Conservation (phyloP, 352 stramenopile species). For the Salisapilia sapeloensis region DNA sequence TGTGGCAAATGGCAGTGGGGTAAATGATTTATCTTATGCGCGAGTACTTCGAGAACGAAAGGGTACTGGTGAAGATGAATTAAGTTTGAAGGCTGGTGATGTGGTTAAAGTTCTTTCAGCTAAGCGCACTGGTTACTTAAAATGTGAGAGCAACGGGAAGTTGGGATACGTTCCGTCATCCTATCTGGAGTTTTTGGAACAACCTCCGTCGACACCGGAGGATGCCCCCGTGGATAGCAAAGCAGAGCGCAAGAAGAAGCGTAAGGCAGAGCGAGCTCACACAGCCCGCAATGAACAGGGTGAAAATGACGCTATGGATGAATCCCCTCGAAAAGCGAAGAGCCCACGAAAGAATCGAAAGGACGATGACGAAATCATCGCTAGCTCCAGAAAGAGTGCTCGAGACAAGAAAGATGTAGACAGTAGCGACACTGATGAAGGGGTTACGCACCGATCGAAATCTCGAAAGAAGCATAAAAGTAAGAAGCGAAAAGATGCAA, state of each 20-base stretch:
- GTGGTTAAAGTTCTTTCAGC: conserved; percentile 54
- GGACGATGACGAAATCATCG: conserved; percentile 4
- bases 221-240: conserved; percentile 1
- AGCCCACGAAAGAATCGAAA: conserved; percentile 2
- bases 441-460: too few relatives aligned
- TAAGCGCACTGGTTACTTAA: conserved; percentile 71
- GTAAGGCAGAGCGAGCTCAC: background rate
- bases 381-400: too few relatives aligned
- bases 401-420: conserved; percentile 38
- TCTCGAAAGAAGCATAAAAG: conserved; percentile 15
- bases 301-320: background rate
- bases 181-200: conserved; percentile 62
- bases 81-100: conserved; percentile 39
- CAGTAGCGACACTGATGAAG: conserved; percentile 14
- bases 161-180: conserved; percentile 67
- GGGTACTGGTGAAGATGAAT: conserved; percentile 51
- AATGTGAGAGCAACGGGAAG: conserved; percentile 55
- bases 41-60: conserved; percentile 60
- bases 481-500: conserved; percentile 10
- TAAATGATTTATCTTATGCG: too few relatives aligned
- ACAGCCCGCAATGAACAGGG: conserved; percentile 1
- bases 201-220: conserved; percentile 5
- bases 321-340: conserved; percentile 3
- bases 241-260: conserved; percentile 5
- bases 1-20: conserved; percentile 6